A percentile compares a stretch with the other conserved stretches of the same genome.
Evolutionary conservation across 768 basidiomycete species (phyloP).

Genomic region (Hypholoma fasciculare): DNA sequence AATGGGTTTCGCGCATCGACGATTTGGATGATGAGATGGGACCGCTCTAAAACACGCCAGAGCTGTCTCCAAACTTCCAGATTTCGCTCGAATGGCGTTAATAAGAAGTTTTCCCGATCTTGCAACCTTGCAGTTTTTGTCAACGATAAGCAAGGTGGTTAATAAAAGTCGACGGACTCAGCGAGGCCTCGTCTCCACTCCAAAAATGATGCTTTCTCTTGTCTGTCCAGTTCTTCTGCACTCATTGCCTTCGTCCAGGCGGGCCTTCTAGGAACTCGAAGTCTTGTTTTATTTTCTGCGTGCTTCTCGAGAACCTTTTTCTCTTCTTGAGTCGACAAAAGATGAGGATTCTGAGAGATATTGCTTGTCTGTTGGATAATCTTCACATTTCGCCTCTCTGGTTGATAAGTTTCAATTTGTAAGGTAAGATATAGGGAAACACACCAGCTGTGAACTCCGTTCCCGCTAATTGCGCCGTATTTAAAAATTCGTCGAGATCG

Average conservation of each 20-base stretch:
- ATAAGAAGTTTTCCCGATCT: conserved; percentile 81
- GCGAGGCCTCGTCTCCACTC: conserved; percentile 93
- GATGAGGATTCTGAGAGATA: conserved; percentile 76
- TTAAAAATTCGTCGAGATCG: conserved; percentile 95
- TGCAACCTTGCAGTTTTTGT: conserved; percentile 60
- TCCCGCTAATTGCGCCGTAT: conserved; percentile 91
- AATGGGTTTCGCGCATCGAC: conserved; percentile 96
- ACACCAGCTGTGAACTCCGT: conserved; percentile 95
- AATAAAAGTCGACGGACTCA: conserved; percentile 54
- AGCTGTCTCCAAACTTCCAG: conserved; percentile 98
- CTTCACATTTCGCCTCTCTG: conserved; percentile 80
- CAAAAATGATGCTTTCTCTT: conserved; percentile 88
- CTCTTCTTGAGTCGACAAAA: conserved; percentile 84
- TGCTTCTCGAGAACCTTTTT: conserved; percentile 73
- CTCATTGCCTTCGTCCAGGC: conserved; percentile 86
- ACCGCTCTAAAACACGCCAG: conserved; percentile 95
- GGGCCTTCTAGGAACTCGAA: conserved; percentile 89
- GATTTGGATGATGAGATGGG: conserved; percentile 93
- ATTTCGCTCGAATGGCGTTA: conserved; percentile 97
- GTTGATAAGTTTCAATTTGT: conserved; percentile 8
- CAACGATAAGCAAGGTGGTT: background rate
- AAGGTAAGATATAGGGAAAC: conserved; percentile 16
- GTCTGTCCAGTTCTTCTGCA: conserved; percentile 75
- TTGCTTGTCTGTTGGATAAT: conserved; percentile 63
- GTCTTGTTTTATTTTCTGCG: conserved; percentile 63